Percentiles rank a stretch among this genome's conserved stretches.
phyloP scores from a whole-genome alignment of 2,329 filamentous ascomycete species.

The Reticulascus tulasneorum region DNA sequence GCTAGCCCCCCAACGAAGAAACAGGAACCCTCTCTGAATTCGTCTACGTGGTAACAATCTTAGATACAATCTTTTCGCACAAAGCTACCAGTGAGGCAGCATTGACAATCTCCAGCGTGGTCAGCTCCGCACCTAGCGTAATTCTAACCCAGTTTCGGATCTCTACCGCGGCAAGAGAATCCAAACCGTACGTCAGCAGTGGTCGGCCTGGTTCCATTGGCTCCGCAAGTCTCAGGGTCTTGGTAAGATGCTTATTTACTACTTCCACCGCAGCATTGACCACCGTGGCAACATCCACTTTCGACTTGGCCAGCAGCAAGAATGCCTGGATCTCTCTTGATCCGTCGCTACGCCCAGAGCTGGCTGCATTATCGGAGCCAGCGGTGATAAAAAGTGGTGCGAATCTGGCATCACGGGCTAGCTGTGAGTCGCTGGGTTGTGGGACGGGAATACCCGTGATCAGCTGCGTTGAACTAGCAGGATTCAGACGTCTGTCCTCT shows the following conservation, averaged over 20 bases:
- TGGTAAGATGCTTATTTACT: constrained; percentile 18
- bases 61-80: constrained; percentile 20
- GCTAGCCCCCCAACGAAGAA: no score
- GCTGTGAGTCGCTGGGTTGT: constrained; percentile 17
- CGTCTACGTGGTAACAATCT: no score
- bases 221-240: constrained; percentile 19
- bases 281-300: constrained; percentile 13
- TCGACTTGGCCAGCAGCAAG: neutral
- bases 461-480: constrained; percentile 19
- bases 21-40: no score
- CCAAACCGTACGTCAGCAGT: constrained; percentile 22
- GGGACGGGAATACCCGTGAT: constrained; percentile 20
- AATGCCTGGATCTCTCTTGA: constrained; percentile 1
- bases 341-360: neutral
- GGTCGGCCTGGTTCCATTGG: constrained; percentile 20
- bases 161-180: constrained; percentile 26
- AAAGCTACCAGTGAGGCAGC: constrained; percentile 18
- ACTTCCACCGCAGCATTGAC: constrained; percentile 17
- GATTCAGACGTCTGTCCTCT: constrained; percentile 3
- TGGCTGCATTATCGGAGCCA: neutral
- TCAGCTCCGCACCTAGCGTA: constrained; percentile 20
- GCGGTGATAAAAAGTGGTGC: neutral
- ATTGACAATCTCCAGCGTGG: constrained; percentile 24
- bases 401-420: constrained; percentile 14
- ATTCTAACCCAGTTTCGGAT: constrained; percentile 21